A percentile compares a stretch with the other conserved stretches of the same genome.
phyloP scores from a whole-genome alignment of 2,329 filamentous ascomycete genomes.

The Gaeumannomyces tritici region DNA sequence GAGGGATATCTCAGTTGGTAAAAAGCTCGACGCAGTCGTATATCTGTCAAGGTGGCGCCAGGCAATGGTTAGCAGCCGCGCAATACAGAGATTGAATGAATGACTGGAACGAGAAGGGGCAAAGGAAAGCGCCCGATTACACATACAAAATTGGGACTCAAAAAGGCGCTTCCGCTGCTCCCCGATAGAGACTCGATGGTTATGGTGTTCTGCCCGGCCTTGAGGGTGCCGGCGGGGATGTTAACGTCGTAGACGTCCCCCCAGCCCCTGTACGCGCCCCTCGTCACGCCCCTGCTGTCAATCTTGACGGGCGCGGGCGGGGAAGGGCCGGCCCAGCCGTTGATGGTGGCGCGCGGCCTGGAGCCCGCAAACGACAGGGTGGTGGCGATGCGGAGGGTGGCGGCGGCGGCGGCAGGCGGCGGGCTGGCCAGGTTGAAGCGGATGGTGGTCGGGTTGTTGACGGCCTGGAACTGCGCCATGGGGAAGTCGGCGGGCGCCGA shows the following conservation, averaged over 20 bases:
- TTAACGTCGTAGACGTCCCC: constrained; percentile 55
- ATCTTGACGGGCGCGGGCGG: constrained; percentile 51
- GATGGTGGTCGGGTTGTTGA: constrained; percentile 52
- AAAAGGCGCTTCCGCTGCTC: background rate
- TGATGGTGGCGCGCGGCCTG: constrained; percentile 47
- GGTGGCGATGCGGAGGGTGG: constrained; percentile 55
- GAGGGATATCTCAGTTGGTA: background rate
- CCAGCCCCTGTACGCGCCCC: constrained; percentile 53
- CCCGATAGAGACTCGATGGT: constrained; percentile 28
- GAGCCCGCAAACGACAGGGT: constrained; percentile 52
- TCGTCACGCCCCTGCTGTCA: constrained; percentile 54
- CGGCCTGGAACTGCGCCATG: constrained; percentile 55
- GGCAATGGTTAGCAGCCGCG: background rate
- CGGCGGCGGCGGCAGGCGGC: constrained; percentile 36
- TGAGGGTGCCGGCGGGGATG: constrained; percentile 50
- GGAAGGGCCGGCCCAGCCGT: constrained; percentile 36
- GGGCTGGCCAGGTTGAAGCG: constrained; percentile 44
- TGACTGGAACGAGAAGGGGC: background rate
- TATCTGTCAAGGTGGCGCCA: background rate
- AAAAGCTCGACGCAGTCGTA: background rate
- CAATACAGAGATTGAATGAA: background rate
- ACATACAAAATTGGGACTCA: background rate
- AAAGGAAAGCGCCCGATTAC: background rate
- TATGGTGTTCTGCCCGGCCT: constrained; percentile 53
- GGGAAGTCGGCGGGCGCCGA: constrained; percentile 44